Conservation (phyloP, 2,329 filamentous ascomycete genomes). For the Tolypocladium ovalisporum region DNA sequence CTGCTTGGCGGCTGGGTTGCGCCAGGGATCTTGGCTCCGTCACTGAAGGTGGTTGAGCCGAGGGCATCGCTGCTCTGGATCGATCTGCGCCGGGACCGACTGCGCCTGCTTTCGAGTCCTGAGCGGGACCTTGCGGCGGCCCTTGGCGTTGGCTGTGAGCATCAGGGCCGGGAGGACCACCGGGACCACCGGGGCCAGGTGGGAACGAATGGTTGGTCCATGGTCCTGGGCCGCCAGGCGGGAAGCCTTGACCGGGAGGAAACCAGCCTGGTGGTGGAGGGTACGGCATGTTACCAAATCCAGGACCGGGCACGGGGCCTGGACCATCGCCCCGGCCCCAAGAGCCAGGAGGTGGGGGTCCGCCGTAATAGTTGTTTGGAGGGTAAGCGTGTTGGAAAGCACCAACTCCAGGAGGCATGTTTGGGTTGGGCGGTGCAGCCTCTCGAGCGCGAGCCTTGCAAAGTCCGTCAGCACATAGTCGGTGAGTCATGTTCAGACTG, state of each 20-base stretch:
- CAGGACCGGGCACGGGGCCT: slow-evolving; percentile 45
- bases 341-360: slow-evolving; percentile 38
- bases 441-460: slow-evolving; percentile 29
- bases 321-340: slow-evolving; percentile 43
- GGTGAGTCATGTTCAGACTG: slow-evolving; percentile 10
- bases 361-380: slow-evolving; percentile 36
- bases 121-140: slow-evolving; percentile 29
- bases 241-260: slow-evolving; percentile 66
- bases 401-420: slow-evolving; percentile 20
- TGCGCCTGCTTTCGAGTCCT: slow-evolving; percentile 31
- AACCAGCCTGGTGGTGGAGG: slow-evolving; percentile 71
- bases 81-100: slow-evolving; percentile 36
- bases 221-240: slow-evolving; percentile 51
- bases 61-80: slow-evolving; percentile 34
- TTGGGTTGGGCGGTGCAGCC: slow-evolving; percentile 19
- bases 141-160: slow-evolving; percentile 45
- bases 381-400: slow-evolving; percentile 34
- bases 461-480: slow-evolving; percentile 11
- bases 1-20: slow-evolving; percentile 34
- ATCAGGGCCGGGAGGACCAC: slow-evolving; percentile 48
- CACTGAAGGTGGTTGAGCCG: slow-evolving; percentile 32
- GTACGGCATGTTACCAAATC: slow-evolving; percentile 66
- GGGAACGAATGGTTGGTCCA: slow-evolving; percentile 52
- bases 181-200: slow-evolving; percentile 29
- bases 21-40: slow-evolving; percentile 42